Conservation (phyloP, 2,329 filamentous ascomycete genomes). For the Pseudomassariella vexata region DNA sequence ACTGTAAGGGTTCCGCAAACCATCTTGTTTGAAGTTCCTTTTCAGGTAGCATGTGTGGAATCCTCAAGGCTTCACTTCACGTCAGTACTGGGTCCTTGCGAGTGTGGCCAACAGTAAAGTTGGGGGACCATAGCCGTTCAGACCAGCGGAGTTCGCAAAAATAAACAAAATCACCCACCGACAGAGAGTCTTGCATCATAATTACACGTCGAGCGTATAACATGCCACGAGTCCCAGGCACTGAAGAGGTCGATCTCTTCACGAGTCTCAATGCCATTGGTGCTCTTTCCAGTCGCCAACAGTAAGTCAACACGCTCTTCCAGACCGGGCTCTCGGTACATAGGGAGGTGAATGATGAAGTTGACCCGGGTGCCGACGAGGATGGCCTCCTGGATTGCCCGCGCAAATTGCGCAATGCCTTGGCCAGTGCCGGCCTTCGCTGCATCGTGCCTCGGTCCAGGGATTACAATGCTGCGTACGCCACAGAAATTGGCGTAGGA, state of each 20-base stretch:
- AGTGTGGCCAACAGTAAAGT: not conserved
- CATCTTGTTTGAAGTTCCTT: constrained; percentile 58
- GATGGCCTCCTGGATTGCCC: constrained; percentile 76
- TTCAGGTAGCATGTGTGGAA: constrained; percentile 54
- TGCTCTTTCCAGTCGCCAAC: constrained; percentile 12
- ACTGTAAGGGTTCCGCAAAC: constrained; percentile 64
- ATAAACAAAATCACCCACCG: constrained; percentile 52
- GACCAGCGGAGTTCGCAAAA: constrained; percentile 1
- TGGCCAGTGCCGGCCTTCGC: constrained; percentile 42
- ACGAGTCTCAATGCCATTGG: constrained; percentile 24
- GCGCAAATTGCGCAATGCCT: constrained; percentile 69
- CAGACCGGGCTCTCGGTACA: constrained; percentile 66
- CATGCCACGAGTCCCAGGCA: constrained; percentile 91
- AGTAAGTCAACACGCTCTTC: constrained; percentile 46
- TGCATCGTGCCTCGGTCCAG: constrained; percentile 65
- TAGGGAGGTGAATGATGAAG: constrained; percentile 75
- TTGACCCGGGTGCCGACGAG: constrained; percentile 69
- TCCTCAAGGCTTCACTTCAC: constrained; percentile 40
- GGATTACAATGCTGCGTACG: constrained; percentile 73
- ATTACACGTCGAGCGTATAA: constrained; percentile 76
- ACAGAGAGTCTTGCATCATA: constrained; percentile 78
- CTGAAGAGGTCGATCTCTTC: constrained; percentile 64
- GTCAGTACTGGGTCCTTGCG: constrained; percentile 10
- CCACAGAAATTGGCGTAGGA: constrained; percentile 96
- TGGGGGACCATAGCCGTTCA: not conserved